Evolutionary conservation across 78 protist species (phyloP).

Genomic region (Cavenderia fasciculata): DNA sequence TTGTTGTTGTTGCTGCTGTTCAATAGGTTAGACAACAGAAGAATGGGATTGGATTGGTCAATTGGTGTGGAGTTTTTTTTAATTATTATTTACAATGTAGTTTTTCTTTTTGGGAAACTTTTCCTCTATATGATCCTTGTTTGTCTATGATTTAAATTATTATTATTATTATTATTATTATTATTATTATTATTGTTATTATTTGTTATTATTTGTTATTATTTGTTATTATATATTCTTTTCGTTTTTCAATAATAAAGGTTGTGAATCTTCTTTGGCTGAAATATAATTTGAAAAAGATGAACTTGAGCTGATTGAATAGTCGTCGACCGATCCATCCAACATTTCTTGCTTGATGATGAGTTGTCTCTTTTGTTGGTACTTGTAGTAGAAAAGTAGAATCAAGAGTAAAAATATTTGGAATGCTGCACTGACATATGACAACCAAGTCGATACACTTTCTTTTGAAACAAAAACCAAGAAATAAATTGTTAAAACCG

Average conservation of each 20-base stretch:
- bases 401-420: conserved; percentile 32
- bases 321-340: neutral
- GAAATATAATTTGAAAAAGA: conserved; percentile 11
- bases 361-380: conserved; percentile 1
- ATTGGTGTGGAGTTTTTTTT: too few species aligned
- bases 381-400: conserved; percentile 29
- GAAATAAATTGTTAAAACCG: conserved; percentile 39
- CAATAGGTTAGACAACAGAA: too few species aligned
- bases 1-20: too few species aligned
- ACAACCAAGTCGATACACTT: conserved; percentile 71
- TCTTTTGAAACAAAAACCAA: conserved; percentile 66
- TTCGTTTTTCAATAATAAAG: neutral
- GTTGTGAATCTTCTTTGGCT: conserved; percentile 5
- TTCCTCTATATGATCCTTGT: too few species aligned
- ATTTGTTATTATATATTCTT: neutral
- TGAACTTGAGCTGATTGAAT: neutral
- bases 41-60: too few species aligned
- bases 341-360: neutral
- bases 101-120: too few species aligned
- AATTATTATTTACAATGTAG: too few species aligned
- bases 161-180: neutral
- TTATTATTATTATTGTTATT: neutral
- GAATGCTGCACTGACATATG: conserved; percentile 52
- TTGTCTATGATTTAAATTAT: neutral
- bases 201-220: neutral